phyloP scores from a whole-genome alignment of 2,329 filamentous ascomycete genomes.

The Sporothrix protearum region DNA sequence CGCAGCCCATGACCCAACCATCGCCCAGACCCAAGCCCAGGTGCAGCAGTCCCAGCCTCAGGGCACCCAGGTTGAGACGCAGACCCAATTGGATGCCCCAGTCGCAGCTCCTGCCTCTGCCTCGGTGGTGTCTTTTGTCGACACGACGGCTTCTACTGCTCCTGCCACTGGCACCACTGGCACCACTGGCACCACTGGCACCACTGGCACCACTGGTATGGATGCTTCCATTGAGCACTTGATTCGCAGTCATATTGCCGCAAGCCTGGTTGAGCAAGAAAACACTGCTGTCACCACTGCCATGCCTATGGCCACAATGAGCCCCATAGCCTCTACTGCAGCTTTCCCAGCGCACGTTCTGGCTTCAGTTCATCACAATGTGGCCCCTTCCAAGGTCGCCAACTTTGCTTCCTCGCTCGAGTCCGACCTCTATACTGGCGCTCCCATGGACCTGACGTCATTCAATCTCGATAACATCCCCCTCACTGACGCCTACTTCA shows the following conservation, averaged over 20 bases:
- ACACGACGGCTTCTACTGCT: neutral
- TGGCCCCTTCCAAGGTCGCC: neutral
- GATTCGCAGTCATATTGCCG: neutral
- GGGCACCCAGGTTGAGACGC: neutral
- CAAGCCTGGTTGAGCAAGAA: neutral
- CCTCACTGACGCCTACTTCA: slow-evolving; percentile 19
- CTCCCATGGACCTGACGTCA: neutral
- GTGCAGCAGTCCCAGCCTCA: neutral
- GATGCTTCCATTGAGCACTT: neutral
- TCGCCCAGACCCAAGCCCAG: too few species aligned
- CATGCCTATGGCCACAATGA: neutral
- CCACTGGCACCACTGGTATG: neutral
- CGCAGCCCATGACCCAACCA: neutral
- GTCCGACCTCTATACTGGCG: neutral
- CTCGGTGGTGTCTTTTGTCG: neutral
- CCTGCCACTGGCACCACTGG: neutral
- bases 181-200: too few species aligned
- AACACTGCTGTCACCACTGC: neutral
- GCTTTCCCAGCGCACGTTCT: neutral
- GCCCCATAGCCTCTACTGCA: neutral
- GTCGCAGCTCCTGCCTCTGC: neutral
- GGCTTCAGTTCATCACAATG: neutral
- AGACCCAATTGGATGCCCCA: too few species aligned
- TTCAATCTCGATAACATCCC: neutral
- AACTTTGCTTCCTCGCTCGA: neutral